A percentile compares a stretch with the other conserved stretches of the same genome.
Evolutionary conservation across 169 alveolate species (phyloP).

Genomic region (Plasmodium gaboni): DNA sequence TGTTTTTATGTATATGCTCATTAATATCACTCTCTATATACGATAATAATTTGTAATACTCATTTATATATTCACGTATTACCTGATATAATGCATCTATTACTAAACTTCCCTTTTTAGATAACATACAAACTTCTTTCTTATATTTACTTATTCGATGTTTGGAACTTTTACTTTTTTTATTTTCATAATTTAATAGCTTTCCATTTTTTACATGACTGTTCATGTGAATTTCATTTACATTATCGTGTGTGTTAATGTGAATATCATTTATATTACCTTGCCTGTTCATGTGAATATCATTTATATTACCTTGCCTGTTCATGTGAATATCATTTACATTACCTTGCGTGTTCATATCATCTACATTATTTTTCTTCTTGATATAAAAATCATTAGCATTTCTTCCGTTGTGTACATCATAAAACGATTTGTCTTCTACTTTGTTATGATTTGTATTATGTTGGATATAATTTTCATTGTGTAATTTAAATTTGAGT

Average conservation of each 20-base stretch:
- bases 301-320: no score
- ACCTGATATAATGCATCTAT: conserved; percentile 64
- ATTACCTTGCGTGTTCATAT: no score
- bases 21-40: conserved; percentile 65
- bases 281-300: no score
- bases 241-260: background rate
- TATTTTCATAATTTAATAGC: background rate
- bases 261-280: background rate
- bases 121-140: background rate
- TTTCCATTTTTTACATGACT: background rate
- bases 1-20: conserved; percentile 70
- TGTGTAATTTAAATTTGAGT: no score
- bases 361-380: no score
- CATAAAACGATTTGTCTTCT: no score
- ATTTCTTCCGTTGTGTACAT: no score
- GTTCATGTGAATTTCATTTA: background rate
- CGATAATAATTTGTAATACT: conserved; percentile 59
- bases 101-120: conserved; percentile 48
- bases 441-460: no score
- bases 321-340: no score
- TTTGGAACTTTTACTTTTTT: background rate
- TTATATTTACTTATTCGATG: background rate
- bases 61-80: conserved; percentile 48
- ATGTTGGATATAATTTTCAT: no score
- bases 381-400: no score